Base-by-base conservation (phyloP, 2,329 filamentous ascomycete species). In the Cladophialophora immunda region DNA sequence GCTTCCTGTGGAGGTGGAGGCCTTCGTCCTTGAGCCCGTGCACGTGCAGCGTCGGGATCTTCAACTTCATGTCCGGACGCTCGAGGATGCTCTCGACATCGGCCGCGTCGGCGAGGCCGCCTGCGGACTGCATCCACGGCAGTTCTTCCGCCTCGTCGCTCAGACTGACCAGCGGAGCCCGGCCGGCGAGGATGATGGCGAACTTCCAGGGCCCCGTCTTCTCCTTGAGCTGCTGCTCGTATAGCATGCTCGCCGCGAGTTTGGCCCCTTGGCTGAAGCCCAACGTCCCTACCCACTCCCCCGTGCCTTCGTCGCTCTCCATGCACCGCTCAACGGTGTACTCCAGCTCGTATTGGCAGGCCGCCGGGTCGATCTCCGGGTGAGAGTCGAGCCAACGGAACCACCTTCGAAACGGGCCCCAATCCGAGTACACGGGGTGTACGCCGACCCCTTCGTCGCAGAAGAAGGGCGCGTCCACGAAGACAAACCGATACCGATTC, bases 211-310 rank as follows among this genome's bases (percentile, higher is more conserved):
- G 75, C 1, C 64, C 68, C 13, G 36, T 32, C 41, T 67, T 65
- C 4, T 52, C 66, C 38, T 47, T 78, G 76, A 80, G 77, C 81
- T 93, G 89, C 77, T 92, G 87, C 68, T 82, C 80, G 72, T 84
- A 85, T 45, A 91, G 78, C 68, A 91, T 59, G 67, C 87, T 89
- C 1, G 84, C 86, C 1, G 83, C 84, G 4, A 90, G 73, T 77
- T 88, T 89, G 22, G 87, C 87, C 52, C 89, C 89, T 75, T 91
- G 89, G 59, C 87, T 90, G 76, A 91, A 91, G 0, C 89, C 89
- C 58, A 91, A 72, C 9, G 90, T 68, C 0, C 80, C 89, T 9
- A 89, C 85, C 83, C 86, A 89, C 13, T 81, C 78, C 0, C 89
- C 88, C 0, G 79, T 83, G n/a, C 82, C 83, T 70, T 85, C 78